phyloP scores from a whole-genome alignment of 2,329 filamentous ascomycete genomes.

The Trichoderma afroharzianum region DNA sequence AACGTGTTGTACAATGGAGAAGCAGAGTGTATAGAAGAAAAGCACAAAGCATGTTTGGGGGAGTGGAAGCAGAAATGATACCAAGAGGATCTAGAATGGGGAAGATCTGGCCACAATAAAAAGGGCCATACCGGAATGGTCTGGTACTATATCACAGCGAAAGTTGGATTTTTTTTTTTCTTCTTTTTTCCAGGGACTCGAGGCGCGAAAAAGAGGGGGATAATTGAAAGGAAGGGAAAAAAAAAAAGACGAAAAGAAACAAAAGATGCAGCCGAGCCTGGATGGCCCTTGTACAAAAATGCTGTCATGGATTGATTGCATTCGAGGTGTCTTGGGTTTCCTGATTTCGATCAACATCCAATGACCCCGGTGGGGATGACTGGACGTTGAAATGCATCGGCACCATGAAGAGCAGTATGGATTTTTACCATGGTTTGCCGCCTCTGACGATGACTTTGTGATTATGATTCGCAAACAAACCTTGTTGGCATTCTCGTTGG shows the following conservation, averaged over 20 bases:
- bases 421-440: neutral
- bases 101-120: neutral
- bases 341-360: neutral
- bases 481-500: constrained; percentile 2
- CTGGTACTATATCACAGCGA: neutral
- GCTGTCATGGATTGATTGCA: neutral
- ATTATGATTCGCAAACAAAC: neutral
- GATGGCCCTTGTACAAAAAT: neutral
- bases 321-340: neutral
- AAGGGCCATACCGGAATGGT: neutral
- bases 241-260: neutral
- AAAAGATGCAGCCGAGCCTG: neutral
- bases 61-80: neutral
- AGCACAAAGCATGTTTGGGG: neutral
- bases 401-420: neutral
- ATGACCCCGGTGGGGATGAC: neutral
- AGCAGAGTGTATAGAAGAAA: neutral
- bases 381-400: neutral
- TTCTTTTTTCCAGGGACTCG: neutral
- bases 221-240: neutral
- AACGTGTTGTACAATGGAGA: constrained; percentile 1
- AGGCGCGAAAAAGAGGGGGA: neutral
- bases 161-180: neutral
- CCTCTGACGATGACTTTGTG: neutral
- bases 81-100: neutral